Base-by-base conservation (phyloP, 2,329 filamentous ascomycete species). In the Anthostomella pinea region DNA sequence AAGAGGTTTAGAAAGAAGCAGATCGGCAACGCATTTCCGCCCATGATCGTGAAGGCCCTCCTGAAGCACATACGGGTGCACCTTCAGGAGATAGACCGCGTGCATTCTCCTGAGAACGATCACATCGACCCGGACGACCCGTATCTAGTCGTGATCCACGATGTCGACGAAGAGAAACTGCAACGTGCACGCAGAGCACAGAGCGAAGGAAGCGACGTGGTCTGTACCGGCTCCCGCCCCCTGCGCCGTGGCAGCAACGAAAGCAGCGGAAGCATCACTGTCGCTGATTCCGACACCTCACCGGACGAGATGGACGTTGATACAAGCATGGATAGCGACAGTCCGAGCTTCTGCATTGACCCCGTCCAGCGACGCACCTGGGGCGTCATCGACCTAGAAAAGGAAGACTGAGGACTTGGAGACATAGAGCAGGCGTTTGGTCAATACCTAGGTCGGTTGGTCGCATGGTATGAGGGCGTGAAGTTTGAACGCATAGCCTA, bases 21-120 rank as follows among this genome's bases (percentile, higher is more conserved):
- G 56, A 85, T 91, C 45, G 87, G 87, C 0, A 91, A 93, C 52
- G 87, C 86, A 0, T 87, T 91, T 11, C 84, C 87, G 0, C 78
- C 85, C 0, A 64, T 64, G 18, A 71, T 74, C 0, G 77, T 77
- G 3, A 60, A 62, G 17, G 59, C 69, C 0, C 51, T 79, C 0
- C 77, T 72, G 43, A 53, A 56, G n/a, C 70, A 76, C 31, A 49
- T 79, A 7, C 58, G 67, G 13, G 43, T 56, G 6, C 74, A 67
- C 62, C 52, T 79, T 1, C 54, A 74, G 10, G 43, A 55, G 2
- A 52, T 65, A 14, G 75, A 79, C 35, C 55, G 61, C 0, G 52
- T 69, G 13, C 39, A 28, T 21, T 11, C 45, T 16, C 6, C 32
- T 1, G 38, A 42, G 13, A 42, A 51, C 8, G 51, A 53, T 30